Evolutionary conservation across 192 early-diverging fungal species (phyloP), one percentile per base, ranked within the genome.

Genomic region (Backusella tarrabulga): DNA sequence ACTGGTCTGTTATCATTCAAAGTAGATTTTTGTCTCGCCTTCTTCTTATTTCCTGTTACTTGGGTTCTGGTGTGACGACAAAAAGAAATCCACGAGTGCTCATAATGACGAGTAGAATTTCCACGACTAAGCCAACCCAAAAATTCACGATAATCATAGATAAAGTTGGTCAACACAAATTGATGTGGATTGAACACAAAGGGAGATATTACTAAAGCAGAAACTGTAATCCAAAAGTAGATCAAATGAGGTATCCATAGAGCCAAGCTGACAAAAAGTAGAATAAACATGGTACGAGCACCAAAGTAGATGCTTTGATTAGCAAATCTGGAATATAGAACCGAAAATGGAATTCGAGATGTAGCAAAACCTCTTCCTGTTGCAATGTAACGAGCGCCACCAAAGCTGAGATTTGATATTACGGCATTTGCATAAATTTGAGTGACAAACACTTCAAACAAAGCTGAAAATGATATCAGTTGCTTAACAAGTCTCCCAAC

Each of bases 161-260:
- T 89, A 78, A 92, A 92, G 75, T 90, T 86, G 0, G 83, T 87
- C 68, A 92, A 73, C 29, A 86, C 86, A 68, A 93, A 92, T 82
- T 93, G 92, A 69, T 92, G 92, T 38, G 92, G 92, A 67, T 93
- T 93, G 84, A 91, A 93, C 52, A 93, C 76, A 79, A 92, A 93
- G 41, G 92, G 91, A 23, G 91, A 88, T 11, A 93, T 78, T 52
- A 88, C 68, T 36, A 93, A 83, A 15, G 91, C 85, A 8, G 88
- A 80, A 29, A 91, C 90, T 72, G 87, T 90, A 21, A 91, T 81
- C 92, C 91, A 92, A 71, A 93, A 91, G 75, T 91, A 93, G 52
- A 90, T 80, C 76, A 93, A 77, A 0, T 89, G 90, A 74, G 85
- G 85, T 76, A 86, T 84, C 85, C 87, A 86, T 72, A 90, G 81